Evolutionary conservation across 345 rosid species (phyloP), one percentile per base, ranked within the genome.

Genomic region (thale cress (Arabidopsis thaliana)): DNA sequence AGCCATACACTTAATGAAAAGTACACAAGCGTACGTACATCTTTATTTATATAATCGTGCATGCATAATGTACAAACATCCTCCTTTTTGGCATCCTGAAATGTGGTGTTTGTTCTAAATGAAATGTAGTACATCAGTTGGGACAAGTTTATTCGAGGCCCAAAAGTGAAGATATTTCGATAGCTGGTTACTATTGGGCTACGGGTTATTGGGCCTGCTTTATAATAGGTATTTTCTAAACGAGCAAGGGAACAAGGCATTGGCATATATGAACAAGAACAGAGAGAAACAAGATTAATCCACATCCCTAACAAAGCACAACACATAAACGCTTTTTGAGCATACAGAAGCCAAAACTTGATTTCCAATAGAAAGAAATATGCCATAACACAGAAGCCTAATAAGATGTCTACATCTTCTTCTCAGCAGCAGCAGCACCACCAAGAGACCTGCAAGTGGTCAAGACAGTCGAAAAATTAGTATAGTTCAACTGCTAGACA

Each of bases 331-430:
- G 45, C 14, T 61, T 25, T 51, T 32, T 14, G 8, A 32, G 71
- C 80, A 69, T 36, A 63, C 8, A 41, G 55, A 45, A 48, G 4
- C 36, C 62, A 67, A 75, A 58, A 67, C 28, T 58, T 8, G 34
- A 59, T 56, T 76, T 51, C 20, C 49, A 55, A 45, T 62, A 61
- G 50, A 44, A 69, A 60, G 12, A 76, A 75, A 75, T 14, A 61
- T 66, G 34, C 44, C 51, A 57, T 41, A 69, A 69, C 48, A 33
- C 7, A 30, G 1, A 63, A 25, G 28, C 12, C 11, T 38, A 62
- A 56, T 30, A 62, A 56, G 67, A 45, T 55, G 60, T 28, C 68
- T 30, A 79, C 78, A 73, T 79, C 75, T 79, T 79, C 82, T 79
- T 79, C 69, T 79, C 82, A 12, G 82, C 0, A 23, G 82, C 0